Evolutionary conservation across 2,329 filamentous ascomycete species (phyloP).

Genomic region (Phoma sp.): DNA sequence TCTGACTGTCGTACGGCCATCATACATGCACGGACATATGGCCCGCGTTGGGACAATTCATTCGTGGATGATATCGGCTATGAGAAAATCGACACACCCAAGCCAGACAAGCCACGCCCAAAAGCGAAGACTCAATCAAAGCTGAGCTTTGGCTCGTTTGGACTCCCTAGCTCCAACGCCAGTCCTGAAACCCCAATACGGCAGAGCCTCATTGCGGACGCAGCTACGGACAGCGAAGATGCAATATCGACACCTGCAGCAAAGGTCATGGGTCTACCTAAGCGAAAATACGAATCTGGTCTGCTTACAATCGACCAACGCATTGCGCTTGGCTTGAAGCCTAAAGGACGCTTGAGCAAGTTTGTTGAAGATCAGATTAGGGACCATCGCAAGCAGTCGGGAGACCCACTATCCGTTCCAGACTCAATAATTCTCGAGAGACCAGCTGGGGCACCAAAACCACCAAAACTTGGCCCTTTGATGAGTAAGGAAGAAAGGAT

Average conservation of each 20-base stretch:
- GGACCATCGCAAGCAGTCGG: slow-evolving; percentile 32
- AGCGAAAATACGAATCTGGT: slow-evolving; percentile 11
- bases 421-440: slow-evolving; percentile 5
- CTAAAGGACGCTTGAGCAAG: slow-evolving; percentile 32
- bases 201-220: background rate
- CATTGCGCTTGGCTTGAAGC: slow-evolving; percentile 29
- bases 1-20: slow-evolving; percentile 32
- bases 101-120: background rate
- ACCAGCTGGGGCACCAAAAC: slow-evolving; percentile 1
- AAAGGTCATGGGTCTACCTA: slow-evolving; percentile 10
- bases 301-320: slow-evolving; percentile 35
- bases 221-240: background rate
- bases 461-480: slow-evolving; percentile 20
- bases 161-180: background rate
- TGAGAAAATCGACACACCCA: slow-evolving; percentile 19
- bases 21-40: slow-evolving; percentile 22
- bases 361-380: slow-evolving; percentile 34
- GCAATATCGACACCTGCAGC: background rate
- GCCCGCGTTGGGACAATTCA: slow-evolving; percentile 35
- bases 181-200: background rate
- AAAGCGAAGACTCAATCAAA: slow-evolving; percentile 3
- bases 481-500: slow-evolving; percentile 39
- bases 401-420: slow-evolving; percentile 23
- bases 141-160: background rate
- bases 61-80: slow-evolving; percentile 32